Percentiles rank a stretch among this genome's conserved stretches.
These are phyloP conservation scores for Torulaspora microellipsoides DNA, from an alignment of 805 yeast species.

Conservation along the genomic window DNA sequence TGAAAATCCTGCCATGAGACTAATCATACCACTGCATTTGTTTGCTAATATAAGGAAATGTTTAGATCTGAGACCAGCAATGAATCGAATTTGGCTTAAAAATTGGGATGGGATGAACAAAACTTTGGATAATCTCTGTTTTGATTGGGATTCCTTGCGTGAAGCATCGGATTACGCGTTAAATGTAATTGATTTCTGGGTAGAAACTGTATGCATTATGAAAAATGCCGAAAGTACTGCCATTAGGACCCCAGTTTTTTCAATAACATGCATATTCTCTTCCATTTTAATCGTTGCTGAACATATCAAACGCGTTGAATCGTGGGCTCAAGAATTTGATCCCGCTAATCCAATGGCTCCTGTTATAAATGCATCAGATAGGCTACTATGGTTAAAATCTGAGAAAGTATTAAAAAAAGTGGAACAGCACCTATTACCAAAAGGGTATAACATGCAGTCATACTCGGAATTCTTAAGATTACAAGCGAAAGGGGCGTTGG, in stretches of 20 bases:
- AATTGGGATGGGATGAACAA: conserved; percentile 66
- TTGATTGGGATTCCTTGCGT: conserved; percentile 58
- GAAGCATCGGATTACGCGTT: conserved; percentile 57
- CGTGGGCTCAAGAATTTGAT: conserved; percentile 41
- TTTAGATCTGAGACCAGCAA: conserved; percentile 55
- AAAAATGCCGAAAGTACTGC: conserved; percentile 64
- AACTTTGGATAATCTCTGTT: conserved; percentile 42
- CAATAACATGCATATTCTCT: conserved; percentile 64
- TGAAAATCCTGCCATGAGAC: conserved; percentile 52
- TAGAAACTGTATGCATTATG: conserved; percentile 59
- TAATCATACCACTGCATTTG: conserved; percentile 60
- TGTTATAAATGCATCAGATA: conserved; percentile 44
- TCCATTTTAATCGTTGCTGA: conserved; percentile 60
- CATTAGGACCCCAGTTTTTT: conserved; percentile 70
- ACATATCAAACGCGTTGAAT: conserved; percentile 54
- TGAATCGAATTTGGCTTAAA: conserved; percentile 56
- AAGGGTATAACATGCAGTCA: conserved; percentile 45
- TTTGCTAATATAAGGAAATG: conserved; percentile 66
- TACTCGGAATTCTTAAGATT: conserved; percentile 55
- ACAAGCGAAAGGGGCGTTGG: conserved; percentile 58
- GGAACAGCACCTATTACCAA: conserved; percentile 52
- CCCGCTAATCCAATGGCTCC: conserved; percentile 20
- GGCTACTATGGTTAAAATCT: conserved; percentile 61
- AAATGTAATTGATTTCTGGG: conserved; percentile 64
- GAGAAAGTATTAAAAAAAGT: conserved; percentile 56